Percentiles rank a stretch among this genome's conserved stretches.
phyloP scores from a whole-genome alignment of 441 rosid genomes.

The Croton setiger region DNA sequence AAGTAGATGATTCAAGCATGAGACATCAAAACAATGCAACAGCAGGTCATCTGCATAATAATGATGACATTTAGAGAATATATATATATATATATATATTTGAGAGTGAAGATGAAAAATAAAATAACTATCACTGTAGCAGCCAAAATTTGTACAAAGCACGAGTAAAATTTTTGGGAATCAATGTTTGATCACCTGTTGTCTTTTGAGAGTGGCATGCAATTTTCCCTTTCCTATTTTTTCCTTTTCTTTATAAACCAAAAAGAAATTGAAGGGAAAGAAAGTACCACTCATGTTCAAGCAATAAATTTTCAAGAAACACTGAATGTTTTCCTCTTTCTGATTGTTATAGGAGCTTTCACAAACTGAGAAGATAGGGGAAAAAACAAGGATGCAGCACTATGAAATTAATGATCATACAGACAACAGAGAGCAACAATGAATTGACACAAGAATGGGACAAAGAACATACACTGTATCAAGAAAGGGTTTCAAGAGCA shows the following conservation, averaged over 20 bases:
- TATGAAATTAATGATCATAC: not conserved
- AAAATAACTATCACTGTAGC: not conserved
- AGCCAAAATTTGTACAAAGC: constrained; percentile 1
- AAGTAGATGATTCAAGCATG: constrained; percentile 12
- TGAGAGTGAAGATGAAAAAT: not conserved
- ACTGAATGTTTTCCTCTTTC: not conserved
- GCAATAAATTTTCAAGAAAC: not conserved
- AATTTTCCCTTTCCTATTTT: not conserved
- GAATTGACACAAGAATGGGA: not conserved
- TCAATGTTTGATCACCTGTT: no score
- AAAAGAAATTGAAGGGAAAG: no score
- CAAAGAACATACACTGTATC: not conserved
- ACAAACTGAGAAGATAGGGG: not conserved
- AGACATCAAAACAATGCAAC: not conserved
- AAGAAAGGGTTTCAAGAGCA: not conserved
- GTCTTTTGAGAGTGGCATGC: not conserved
- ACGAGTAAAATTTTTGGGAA: not conserved
- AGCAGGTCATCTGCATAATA: not conserved
- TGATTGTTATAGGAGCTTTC: not conserved
- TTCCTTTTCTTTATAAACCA: not conserved
- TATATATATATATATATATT: no score
- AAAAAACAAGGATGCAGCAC: not conserved
- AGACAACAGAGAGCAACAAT: not conserved
- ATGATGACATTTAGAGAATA: not conserved
- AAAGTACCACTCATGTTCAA: not conserved